Evolutionary conservation across 2,329 filamentous ascomycete species (phyloP).

Genomic region (Bipolaris gigantea): DNA sequence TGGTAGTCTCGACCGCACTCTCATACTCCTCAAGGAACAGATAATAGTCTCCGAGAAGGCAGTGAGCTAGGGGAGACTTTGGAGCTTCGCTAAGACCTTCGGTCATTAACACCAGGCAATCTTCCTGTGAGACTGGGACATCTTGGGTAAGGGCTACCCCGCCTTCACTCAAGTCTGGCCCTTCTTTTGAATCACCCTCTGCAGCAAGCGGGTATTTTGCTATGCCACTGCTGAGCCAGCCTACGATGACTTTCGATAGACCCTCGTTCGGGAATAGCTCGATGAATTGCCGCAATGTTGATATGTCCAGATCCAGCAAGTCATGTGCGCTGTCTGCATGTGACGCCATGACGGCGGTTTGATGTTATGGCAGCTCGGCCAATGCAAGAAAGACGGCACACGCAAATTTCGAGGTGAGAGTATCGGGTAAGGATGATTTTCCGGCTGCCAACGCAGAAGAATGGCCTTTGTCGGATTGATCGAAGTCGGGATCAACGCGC

Average conservation of each 20-base stretch:
- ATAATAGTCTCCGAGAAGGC: constrained; percentile 82
- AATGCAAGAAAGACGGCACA: constrained; percentile 5
- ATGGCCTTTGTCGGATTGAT: constrained; percentile 37
- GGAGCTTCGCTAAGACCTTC: constrained; percentile 53
- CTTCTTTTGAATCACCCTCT: constrained; percentile 37
- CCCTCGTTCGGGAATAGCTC: constrained; percentile 82
- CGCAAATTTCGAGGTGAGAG: neutral
- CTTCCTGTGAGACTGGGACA: constrained; percentile 68
- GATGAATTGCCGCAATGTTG: constrained; percentile 78
- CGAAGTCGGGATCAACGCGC: constrained; percentile 17
- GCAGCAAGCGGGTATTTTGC: constrained; percentile 73
- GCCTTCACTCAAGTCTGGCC: constrained; percentile 51
- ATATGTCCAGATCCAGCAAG: constrained; percentile 70
- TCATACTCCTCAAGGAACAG: constrained; percentile 83
- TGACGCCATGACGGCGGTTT: constrained; percentile 34
- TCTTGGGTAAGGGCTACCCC: constrained; percentile 51
- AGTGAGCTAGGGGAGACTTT: constrained; percentile 78
- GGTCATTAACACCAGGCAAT: constrained; percentile 78
- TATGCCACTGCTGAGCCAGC: constrained; percentile 78
- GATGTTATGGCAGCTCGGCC: constrained; percentile 2
- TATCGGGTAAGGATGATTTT: neutral
- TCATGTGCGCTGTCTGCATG: constrained; percentile 43
- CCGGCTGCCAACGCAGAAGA: constrained; percentile 8
- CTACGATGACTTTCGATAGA: constrained; percentile 77
- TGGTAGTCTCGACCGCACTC: constrained; percentile 75